Evolutionary conservation across 352 stramenopile genomes (phyloP), one percentile per base, ranked within the genome.

Genomic region (Phytophthora cryptogea): DNA sequence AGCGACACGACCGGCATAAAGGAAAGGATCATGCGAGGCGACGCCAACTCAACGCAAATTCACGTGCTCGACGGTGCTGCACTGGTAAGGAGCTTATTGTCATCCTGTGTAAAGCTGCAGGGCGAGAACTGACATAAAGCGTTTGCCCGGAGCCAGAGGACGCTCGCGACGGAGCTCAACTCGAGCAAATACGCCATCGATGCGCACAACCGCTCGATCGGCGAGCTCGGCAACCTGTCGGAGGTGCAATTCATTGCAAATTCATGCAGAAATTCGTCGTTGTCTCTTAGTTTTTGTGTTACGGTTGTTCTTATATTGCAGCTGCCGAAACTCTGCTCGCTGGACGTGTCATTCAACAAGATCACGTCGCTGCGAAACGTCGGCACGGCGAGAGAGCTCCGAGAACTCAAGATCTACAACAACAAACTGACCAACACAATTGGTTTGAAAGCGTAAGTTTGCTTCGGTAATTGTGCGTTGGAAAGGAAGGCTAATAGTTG

Each of bases 141-240:
- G 35, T 44, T 16, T 16, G 14, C 39, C n/a, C 31, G 7, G 33
- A 7, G 11, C 9, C 44, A 86, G 74, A 57, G 42, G 32, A 33
- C 54, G 43, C 74, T 93, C 0, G 71, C 66, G 36, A 74, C 64
- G 2, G 82, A 93, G 62, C 74, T 83, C 27, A 93, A 92, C 55
- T 93, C 82, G 39, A 93, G 80, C 68, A 90, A 90, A 43, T 93
- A 75, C 58, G 84, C 68, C 8, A 79, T 94, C 45, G 85, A 94
- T 46, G 85, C 79, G 23, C 83, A 94, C 66, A 90, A 92, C 47
- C 79, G 85, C 26, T 74, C 66, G 5, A 76, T 92, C 14, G 44
- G 80, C 17, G 71, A 88, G 59, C 67, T 92, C 28, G 65, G 51
- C 11, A 85, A 94, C 48, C 50, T 94, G 16, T 86, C 79, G 0